Evolutionary conservation across 306 rosid species (phyloP).

Genomic region (Casuarina glauca): DNA sequence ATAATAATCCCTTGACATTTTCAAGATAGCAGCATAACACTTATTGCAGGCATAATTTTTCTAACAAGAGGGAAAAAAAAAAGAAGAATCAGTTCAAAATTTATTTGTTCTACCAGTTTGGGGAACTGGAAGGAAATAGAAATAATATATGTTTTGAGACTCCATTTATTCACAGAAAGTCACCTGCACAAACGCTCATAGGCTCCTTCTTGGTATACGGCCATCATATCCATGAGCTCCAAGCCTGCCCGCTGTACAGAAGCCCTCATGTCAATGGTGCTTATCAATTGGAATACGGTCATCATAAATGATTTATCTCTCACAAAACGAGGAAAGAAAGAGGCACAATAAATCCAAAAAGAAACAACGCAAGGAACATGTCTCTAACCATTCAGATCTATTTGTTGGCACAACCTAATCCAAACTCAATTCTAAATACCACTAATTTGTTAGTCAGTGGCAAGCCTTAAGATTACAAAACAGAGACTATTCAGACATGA

Average conservation of each 20-base stretch:
- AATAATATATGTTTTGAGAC: background rate
- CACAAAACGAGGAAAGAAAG: background rate
- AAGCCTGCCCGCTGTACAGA: conserved; percentile 87
- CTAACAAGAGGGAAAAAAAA: background rate
- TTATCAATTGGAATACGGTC: conserved; percentile 6
- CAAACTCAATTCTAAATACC: background rate
- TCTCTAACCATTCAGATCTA: background rate
- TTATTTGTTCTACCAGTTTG: background rate
- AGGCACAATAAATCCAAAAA: background rate
- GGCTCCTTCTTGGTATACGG: conserved; percentile 97
- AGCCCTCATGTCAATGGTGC: conserved; percentile 26
- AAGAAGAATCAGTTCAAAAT: background rate
- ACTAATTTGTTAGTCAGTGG: background rate
- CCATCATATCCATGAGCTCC: conserved; percentile 99
- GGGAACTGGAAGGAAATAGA: conserved; percentile 10
- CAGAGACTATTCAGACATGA: background rate
- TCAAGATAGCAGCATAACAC: too few species aligned
- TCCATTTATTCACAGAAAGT: conserved; percentile 7
- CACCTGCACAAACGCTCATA: conserved; percentile 98
- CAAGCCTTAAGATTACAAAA: background rate
- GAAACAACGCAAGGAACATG: background rate
- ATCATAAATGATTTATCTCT: background rate
- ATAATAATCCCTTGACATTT: background rate
- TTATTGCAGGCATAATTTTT: background rate
- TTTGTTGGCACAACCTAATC: background rate